These are phyloP conservation scores for Leccinum griseonigrum DNA, from an alignment of 1,284 basidiomycete species.

Conservation along the genomic window DNA sequence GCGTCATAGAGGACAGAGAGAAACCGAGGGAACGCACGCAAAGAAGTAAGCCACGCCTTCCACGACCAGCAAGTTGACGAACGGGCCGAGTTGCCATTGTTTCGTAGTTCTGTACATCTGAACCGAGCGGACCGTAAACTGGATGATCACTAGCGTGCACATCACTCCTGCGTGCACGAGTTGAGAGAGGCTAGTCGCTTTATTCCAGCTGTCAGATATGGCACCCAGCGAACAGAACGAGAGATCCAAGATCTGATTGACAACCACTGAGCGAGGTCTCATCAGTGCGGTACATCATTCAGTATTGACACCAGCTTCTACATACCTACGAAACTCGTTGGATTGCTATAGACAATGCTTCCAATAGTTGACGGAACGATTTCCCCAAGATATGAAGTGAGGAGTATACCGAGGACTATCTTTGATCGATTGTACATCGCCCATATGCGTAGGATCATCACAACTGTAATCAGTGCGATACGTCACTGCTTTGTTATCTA, in stretches of 20 bases:
- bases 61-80: not conserved
- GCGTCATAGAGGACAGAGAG: not conserved
- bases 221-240: not conserved
- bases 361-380: not conserved
- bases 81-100: not conserved
- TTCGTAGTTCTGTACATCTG: not conserved
- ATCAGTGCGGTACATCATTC: not conserved
- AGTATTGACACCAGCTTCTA: not conserved
- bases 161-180: not conserved
- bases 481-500: not conserved
- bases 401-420: not conserved
- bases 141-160: not conserved
- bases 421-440: not conserved
- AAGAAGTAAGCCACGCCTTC: not conserved
- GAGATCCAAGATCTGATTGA: not conserved
- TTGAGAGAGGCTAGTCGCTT: not conserved
- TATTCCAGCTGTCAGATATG: not conserved
- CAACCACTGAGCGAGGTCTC: not conserved
- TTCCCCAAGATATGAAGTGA: not conserved
- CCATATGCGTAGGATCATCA: not conserved
- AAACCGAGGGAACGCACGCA: not conserved
- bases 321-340: not conserved
- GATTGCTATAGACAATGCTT: not conserved
- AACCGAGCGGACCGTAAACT: not conserved
- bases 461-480: not conserved